Percentiles rank a stretch among this genome's conserved stretches.
Evolutionary conservation across 345 rosid genomes (phyloP).

Genomic region (Hibiscus tridactylites): DNA sequence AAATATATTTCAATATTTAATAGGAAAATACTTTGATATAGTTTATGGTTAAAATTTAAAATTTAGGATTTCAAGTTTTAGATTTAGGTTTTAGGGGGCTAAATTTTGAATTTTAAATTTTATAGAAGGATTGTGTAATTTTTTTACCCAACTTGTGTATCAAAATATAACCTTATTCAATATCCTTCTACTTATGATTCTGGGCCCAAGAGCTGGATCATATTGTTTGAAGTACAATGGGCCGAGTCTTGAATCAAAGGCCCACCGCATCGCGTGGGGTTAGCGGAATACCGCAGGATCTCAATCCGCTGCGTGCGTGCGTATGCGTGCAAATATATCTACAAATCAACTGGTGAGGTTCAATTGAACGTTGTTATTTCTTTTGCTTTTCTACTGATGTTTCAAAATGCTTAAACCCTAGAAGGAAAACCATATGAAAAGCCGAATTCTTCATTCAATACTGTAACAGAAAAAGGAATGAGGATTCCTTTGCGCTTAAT

Average conservation of each 20-base stretch:
- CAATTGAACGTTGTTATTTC: neutral
- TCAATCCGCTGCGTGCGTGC: neutral
- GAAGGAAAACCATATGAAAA: neutral
- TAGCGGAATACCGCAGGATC: neutral
- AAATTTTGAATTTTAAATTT: too few relatives aligned
- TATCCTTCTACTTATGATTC: too few relatives aligned
- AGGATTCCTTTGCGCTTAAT: constrained; percentile 13
- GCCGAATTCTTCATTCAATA: constrained; percentile 16
- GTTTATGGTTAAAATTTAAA: too few relatives aligned
- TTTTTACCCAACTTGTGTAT: too few relatives aligned
- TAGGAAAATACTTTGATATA: too few relatives aligned
- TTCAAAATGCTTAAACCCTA: constrained; percentile 13
- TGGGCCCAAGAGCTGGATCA: too few relatives aligned
- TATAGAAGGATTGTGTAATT: too few relatives aligned
- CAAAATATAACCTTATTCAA: too few relatives aligned
- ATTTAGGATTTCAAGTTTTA: too few relatives aligned
- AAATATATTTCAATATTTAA: too few relatives aligned
- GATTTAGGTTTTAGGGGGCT: too few relatives aligned
- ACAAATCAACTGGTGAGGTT: neutral
- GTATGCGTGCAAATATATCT: neutral
- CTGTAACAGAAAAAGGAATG: constrained; percentile 3
- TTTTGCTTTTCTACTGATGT: neutral
- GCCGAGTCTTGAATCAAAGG: neutral
- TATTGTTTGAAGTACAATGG: neutral
- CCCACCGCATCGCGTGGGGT: neutral